Evolutionary conservation across 805 yeast species (phyloP).

Genomic region (Brettanomyces naardenensis): DNA sequence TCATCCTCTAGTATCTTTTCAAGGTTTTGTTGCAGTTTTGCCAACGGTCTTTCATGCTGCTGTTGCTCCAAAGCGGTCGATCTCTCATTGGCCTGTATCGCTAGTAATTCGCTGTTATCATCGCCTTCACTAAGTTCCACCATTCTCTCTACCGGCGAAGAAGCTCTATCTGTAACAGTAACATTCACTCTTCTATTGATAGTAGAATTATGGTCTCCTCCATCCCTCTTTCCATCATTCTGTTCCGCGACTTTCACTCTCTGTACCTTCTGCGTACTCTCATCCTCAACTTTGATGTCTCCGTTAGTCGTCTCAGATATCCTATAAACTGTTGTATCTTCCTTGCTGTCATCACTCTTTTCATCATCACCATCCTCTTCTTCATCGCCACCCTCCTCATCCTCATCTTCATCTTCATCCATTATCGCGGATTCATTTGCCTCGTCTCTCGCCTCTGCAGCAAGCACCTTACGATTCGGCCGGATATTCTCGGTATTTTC

Average conservation of each 20-base stretch:
- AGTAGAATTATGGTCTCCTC: slow-evolving; percentile 5
- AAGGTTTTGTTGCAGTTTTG: slow-evolving; percentile 69
- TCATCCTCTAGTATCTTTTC: slow-evolving; percentile 39
- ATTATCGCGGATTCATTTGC: slow-evolving; percentile 14
- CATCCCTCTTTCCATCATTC: slow-evolving; percentile 19
- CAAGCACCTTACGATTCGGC: slow-evolving; percentile 4
- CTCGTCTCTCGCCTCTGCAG: slow-evolving; percentile 1
- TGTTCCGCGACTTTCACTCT: slow-evolving; percentile 16
- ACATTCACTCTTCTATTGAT: slow-evolving; percentile 9
- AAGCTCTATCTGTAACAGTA: slow-evolving; percentile 17
- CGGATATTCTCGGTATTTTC: background rate
- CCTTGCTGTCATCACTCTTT: background rate
- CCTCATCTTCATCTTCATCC: slow-evolving; percentile 3
- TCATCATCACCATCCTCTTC: slow-evolving; percentile 10
- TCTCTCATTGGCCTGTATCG: slow-evolving; percentile 54
- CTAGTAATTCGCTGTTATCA: slow-evolving; percentile 38
- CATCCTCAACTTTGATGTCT: slow-evolving; percentile 4
- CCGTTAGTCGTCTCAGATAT: slow-evolving; percentile 8
- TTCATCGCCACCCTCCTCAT: slow-evolving; percentile 10
- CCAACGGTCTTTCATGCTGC: slow-evolving; percentile 75
- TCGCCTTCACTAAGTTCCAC: slow-evolving; percentile 44
- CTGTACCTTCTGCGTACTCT: slow-evolving; percentile 3
- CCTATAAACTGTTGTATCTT: no score
- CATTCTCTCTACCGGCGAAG: slow-evolving; percentile 42
- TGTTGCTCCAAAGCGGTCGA: slow-evolving; percentile 71